Base-by-base conservation (phyloP, 805 yeast species). In the Candida wancherniae region DNA sequence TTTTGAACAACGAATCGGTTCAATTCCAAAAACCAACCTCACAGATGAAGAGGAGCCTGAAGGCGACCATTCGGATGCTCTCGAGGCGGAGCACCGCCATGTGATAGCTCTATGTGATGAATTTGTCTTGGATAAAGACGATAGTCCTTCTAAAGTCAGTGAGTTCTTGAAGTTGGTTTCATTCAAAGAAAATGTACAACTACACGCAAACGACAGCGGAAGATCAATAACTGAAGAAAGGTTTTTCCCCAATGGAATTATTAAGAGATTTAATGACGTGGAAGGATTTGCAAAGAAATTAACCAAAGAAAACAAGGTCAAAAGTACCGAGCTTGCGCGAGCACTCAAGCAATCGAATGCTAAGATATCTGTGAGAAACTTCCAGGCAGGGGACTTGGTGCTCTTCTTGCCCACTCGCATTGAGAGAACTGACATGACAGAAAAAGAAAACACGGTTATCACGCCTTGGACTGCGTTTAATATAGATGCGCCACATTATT, bases 391-490 rank as follows among this genome's bases (percentile, higher is more conserved):
- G 9, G 97, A 88, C 53, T 60, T 86, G 45, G 95, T 85, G 1
- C 60, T 90, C 35, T 90, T 90, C 51, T 59, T 90, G 40, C 96
- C 94, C 3, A 86, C 95, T 0, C 61, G 77, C 25, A 69, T 71
- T 26, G 73, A 72, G 44, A 32, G 52, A 16, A 33, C 34, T 6
- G 53, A 45, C 10, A 31, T 18, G 7, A 17, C n/a, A 19, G 31
- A 20, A 15, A 4, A 21, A 11, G n/a, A 23, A 15, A 22, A 21
- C 9, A 11, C 31, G 8, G n/a, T n/a, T n/a, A 29, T 33, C 15
- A 74, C 66, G 33, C 86, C 90, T 1, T 90, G 97, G 97, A 96
- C 96, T 0, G 95, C 94, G 1, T 90, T 90, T 62, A 88, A 92
- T 43, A 70, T 84, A 34, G 94, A 90, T 2, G 80, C 85, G 1